These are phyloP conservation scores for Tritrichomonas foetus DNA, from an alignment of 208 protist genomes.

Conservation along the genomic window DNA sequence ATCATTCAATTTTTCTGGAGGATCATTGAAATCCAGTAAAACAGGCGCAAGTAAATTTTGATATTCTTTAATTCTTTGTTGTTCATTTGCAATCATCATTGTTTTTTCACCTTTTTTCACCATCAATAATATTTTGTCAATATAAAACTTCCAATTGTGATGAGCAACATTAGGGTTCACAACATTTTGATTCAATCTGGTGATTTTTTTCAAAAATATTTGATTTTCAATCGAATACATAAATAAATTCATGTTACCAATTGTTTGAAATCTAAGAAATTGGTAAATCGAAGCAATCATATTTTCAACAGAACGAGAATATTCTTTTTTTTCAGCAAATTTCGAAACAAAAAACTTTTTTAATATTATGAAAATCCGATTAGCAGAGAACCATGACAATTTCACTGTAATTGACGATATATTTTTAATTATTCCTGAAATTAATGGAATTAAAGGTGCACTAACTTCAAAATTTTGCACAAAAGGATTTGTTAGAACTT, in stretches of 20 bases:
- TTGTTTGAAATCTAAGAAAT: not conserved
- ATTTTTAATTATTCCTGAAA: not conserved
- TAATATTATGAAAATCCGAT: not conserved
- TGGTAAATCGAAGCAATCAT: not conserved
- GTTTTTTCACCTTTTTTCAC: not conserved
- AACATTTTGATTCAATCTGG: not conserved
- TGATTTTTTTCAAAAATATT: too few relatives aligned
- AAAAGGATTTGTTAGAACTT: not conserved
- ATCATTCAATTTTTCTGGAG: not conserved
- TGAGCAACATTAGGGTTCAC: not conserved
- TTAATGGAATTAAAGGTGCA: not conserved
- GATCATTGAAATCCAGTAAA: not conserved
- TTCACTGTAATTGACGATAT: not conserved
- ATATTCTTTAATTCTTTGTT: not conserved
- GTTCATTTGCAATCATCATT: not conserved
- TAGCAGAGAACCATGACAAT: not conserved
- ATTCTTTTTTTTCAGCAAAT: not conserved
- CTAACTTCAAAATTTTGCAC: not conserved
- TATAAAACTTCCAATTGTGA: not conserved
- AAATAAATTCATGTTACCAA: not conserved
- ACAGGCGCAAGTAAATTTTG: not conserved
- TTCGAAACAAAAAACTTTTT: not conserved
- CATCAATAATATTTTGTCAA: not conserved
- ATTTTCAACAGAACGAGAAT: not conserved
- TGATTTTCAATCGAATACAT: not conserved